A percentile compares a stretch with the other conserved stretches of the same genome.
These are phyloP conservation scores for Tetrahymena elliotti DNA, from an alignment of 73 alveolate species.

Conservation along the genomic window DNA sequence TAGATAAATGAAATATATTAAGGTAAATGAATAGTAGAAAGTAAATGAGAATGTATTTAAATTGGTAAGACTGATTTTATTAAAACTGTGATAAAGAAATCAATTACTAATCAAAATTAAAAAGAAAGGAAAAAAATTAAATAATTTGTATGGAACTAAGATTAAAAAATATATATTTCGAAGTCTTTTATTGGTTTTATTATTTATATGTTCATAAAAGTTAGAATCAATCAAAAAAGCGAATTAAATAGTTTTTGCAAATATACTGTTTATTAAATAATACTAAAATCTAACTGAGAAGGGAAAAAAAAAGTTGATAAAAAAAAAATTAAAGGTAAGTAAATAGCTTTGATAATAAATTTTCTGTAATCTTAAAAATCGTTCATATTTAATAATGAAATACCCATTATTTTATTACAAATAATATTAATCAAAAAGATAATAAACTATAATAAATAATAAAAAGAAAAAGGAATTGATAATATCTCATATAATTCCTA, in stretches of 20 bases:
- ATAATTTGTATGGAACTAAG: not conserved
- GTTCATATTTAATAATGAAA: not conserved
- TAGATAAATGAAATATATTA: no score
- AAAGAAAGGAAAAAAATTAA: not conserved
- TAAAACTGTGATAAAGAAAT: not conserved
- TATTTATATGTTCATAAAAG: not conserved
- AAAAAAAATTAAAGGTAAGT: not conserved
- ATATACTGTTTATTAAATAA: not conserved
- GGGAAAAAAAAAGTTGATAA: not conserved
- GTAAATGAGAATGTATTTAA: not conserved
- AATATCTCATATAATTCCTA: not conserved
- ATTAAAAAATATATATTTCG: not conserved
- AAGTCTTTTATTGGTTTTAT: not conserved
- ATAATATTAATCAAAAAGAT: not conserved
- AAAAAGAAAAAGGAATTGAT: not conserved
- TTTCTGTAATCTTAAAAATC: not conserved
- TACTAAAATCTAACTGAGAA: not conserved
- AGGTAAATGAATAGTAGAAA: not conserved
- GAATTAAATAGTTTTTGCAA: not conserved
- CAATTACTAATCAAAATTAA: not conserved
- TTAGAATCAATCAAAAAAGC: not conserved
- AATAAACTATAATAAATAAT: no score
- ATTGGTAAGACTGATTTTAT: not conserved
- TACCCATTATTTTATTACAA: not conserved
- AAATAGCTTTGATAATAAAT: not conserved